Evolutionary conservation across 169 alveolate species (phyloP), one percentile per base, ranked within the genome.

Genomic region (Amoebophrya sp.): DNA sequence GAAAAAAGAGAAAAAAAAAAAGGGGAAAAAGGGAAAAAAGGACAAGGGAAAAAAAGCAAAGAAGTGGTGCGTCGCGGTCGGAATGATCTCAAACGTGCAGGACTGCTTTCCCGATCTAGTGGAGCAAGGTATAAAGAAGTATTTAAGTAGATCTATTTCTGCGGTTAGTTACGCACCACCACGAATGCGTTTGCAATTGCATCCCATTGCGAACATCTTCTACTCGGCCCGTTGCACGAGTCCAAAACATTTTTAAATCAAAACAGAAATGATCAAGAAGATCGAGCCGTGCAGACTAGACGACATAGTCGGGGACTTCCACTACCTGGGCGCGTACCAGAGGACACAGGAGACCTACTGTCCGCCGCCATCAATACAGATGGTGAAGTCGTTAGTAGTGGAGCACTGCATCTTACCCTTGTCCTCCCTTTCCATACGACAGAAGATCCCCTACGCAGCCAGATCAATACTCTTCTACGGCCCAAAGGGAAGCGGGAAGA

Each of bases 41-140:
- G 93, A 92, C 91, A 94, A 94, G 92, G 93, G 90, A 40, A 91
- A 90, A 53, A 95, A 94, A 89, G 96, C 40, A 96, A 93, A 77
- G 95, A 96, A 92, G 95, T 94, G 66, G 95, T 95, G 92, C 94
- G 94, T 77, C 94, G 95, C 91, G 91, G 93, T 77, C 95, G 94
- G 77, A 93, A 95, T 91, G 94, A 94, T 55, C 95, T 94, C 92
- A 91, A 96, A 40, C 93, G 95, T 12, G 94, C 94, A 33, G 95
- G 94, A 66, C 93, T 93, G 93, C n/a, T 94, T 92, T 89, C 93
- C 91, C 23, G 94, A 96, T 92, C 92, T 95, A 47, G 94, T 96
- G 55, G 94, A 95, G 90, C 94, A 94, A 66, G 95, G 96, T 40
- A 95, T 95, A n/a, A n/a, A n/a, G n/a, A n/a, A n/a, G n/a, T 25